Evolutionary conservation across 768 basidiomycete genomes (phyloP).

Genomic region (Lyophyllum atratum): DNA sequence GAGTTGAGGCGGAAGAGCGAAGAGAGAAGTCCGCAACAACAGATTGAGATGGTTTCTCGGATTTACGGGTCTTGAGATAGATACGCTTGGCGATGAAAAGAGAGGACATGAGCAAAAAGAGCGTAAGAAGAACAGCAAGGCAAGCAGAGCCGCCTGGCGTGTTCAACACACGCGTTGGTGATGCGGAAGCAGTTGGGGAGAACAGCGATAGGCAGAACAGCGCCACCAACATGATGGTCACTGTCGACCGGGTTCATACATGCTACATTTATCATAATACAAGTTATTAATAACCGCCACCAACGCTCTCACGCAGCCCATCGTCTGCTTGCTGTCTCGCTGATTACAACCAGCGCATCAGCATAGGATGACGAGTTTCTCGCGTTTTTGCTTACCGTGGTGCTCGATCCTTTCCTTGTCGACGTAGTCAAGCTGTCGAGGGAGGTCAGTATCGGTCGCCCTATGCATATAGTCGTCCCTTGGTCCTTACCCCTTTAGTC

Average conservation of each 20-base stretch:
- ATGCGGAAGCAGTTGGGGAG: slow-evolving; percentile 3
- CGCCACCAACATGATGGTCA: slow-evolving; percentile 7
- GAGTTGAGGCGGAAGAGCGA: slow-evolving; percentile 19
- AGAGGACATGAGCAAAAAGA: slow-evolving; percentile 23
- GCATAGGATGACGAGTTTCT: not conserved
- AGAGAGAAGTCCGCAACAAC: slow-evolving; percentile 12
- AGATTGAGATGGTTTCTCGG: not conserved
- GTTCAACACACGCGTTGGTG: slow-evolving; percentile 12
- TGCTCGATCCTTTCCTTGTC: slow-evolving; percentile 29
- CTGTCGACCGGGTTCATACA: not conserved
- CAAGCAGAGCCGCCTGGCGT: slow-evolving; percentile 20
- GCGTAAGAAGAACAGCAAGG: slow-evolving; percentile 27
- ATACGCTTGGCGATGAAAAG: slow-evolving; percentile 29
- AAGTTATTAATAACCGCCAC: not conserved
- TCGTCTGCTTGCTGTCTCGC: slow-evolving; percentile 7
- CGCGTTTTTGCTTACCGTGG: slow-evolving; percentile 22
- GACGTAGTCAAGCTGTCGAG: slow-evolving; percentile 28
- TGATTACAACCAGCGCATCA: not conserved
- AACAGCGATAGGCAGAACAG: slow-evolving; percentile 7
- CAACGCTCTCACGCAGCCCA: not conserved
- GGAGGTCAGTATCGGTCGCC: slow-evolving; percentile 24
- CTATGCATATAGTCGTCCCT: not conserved
- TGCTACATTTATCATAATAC: not conserved
- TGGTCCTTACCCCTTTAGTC: slow-evolving; percentile 45
- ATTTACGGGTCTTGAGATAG: slow-evolving; percentile 29